phyloP scores from a whole-genome alignment of 2,329 filamentous ascomycete genomes.

The Sclerotinia borealis region DNA sequence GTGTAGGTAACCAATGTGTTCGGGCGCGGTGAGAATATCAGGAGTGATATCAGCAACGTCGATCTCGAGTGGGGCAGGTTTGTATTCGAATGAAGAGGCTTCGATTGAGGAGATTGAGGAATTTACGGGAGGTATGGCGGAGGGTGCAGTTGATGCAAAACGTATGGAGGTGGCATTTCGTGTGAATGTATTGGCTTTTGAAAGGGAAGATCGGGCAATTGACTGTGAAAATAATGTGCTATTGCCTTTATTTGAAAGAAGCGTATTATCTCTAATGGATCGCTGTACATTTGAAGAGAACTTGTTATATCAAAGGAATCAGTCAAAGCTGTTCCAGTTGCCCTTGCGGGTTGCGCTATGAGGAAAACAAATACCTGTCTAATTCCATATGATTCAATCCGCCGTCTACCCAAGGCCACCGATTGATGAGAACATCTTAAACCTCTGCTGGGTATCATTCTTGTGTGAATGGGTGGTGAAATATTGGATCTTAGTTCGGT shows the following conservation, averaged over 20 bases:
- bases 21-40: constrained; percentile 32
- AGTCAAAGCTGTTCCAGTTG: neutral
- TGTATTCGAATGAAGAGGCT: constrained; percentile 13
- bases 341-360: neutral
- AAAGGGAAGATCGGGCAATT: constrained; percentile 15
- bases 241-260: constrained; percentile 20
- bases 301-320: constrained; percentile 23
- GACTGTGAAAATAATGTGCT: constrained; percentile 17
- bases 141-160: constrained; percentile 28
- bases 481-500: neutral
- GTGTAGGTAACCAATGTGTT: constrained; percentile 76
- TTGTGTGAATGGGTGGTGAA: constrained; percentile 18
- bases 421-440: constrained; percentile 42
- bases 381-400: constrained; percentile 35
- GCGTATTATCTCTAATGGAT: constrained; percentile 22
- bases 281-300: constrained; percentile 31
- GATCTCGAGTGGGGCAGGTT: constrained; percentile 20
- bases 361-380: constrained; percentile 25
- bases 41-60: constrained; percentile 21
- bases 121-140: constrained; percentile 4
- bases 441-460: constrained; percentile 52
- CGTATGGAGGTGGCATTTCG: constrained; percentile 25
- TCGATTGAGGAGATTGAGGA: constrained; percentile 5
- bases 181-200: constrained; percentile 20
- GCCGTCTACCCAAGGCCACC: constrained; percentile 33